Evolutionary conservation across 2,329 filamentous ascomycete genomes (phyloP).

Genomic region (Fusarium longipes): DNA sequence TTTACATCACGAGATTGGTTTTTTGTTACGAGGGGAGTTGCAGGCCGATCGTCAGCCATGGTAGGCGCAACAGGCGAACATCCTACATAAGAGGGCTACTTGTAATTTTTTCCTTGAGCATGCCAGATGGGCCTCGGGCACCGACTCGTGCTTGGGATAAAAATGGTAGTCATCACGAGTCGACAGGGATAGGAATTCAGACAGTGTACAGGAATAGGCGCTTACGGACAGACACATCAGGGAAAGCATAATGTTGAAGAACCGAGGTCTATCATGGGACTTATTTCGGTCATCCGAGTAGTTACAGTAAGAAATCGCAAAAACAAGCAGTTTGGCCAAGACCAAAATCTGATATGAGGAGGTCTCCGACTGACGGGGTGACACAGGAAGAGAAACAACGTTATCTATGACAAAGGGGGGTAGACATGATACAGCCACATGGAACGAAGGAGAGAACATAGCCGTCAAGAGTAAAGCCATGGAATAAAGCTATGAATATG

Average conservation of each 20-base stretch:
- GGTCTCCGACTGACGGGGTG: too few relatives aligned
- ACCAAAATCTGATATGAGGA: too few relatives aligned
- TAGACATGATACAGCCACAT: neutral
- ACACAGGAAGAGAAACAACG: neutral
- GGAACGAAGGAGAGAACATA: too few relatives aligned
- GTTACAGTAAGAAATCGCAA: neutral
- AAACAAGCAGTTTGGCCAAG: neutral
- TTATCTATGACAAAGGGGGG: neutral
- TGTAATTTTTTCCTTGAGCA: neutral
- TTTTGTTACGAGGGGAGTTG: neutral
- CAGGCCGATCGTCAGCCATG: neutral
- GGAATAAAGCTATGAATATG: neutral
- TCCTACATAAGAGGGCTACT: neutral
- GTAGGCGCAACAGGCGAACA: neutral
- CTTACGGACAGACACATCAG: neutral
- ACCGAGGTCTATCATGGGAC: slow-evolving; percentile 8
- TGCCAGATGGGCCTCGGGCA: neutral
- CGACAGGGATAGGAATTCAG: neutral
- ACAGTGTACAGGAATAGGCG: neutral
- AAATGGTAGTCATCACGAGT: neutral
- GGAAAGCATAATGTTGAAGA: neutral
- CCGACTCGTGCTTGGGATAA: neutral
- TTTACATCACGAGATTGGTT: neutral
- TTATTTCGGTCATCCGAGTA: neutral
- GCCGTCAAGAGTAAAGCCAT: neutral